phyloP scores from a whole-genome alignment of 139 green algal species.

The Eudorina sp. region DNA sequence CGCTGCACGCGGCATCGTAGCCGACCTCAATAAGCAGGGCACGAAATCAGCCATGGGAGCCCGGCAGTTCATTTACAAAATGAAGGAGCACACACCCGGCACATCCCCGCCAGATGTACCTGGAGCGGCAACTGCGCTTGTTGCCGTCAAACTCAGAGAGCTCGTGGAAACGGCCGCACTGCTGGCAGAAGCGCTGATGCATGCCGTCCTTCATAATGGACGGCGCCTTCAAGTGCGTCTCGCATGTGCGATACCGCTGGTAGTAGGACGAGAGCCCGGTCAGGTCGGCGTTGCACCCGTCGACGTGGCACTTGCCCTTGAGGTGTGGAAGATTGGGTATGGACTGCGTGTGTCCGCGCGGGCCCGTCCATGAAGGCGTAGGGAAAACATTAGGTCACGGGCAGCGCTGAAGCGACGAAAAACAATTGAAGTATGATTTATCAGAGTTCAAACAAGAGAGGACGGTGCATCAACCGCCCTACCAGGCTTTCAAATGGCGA shows the following conservation, averaged over 20 bases:
- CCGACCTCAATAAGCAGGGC: no score
- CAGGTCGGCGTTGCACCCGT: constrained; percentile 66
- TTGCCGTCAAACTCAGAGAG: constrained; percentile 86
- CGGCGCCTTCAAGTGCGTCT: constrained; percentile 66
- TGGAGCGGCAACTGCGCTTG: constrained; percentile 84
- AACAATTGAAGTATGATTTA: no score
- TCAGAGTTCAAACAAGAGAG: no score
- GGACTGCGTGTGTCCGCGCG: constrained; percentile 9
- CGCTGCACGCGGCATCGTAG: no score
- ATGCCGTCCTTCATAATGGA: constrained; percentile 71
- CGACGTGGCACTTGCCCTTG: constrained; percentile 64
- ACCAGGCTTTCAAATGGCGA: no score
- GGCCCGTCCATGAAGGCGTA: constrained; percentile 14
- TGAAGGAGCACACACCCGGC: no score
- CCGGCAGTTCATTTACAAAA: no score
- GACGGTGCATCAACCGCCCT: no score
- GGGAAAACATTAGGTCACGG: background rate
- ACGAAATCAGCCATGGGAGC: no score
- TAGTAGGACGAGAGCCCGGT: constrained; percentile 67
- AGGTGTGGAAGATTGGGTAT: constrained; percentile 45
- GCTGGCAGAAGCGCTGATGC: constrained; percentile 90
- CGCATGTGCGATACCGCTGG: constrained; percentile 76
- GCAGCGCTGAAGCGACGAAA: constrained; percentile 33
- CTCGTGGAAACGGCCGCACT: constrained; percentile 88
- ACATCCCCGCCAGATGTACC: no score